Evolutionary conservation across 2,329 filamentous ascomycete genomes (phyloP).

Genomic region (Zasmidium angulare): DNA sequence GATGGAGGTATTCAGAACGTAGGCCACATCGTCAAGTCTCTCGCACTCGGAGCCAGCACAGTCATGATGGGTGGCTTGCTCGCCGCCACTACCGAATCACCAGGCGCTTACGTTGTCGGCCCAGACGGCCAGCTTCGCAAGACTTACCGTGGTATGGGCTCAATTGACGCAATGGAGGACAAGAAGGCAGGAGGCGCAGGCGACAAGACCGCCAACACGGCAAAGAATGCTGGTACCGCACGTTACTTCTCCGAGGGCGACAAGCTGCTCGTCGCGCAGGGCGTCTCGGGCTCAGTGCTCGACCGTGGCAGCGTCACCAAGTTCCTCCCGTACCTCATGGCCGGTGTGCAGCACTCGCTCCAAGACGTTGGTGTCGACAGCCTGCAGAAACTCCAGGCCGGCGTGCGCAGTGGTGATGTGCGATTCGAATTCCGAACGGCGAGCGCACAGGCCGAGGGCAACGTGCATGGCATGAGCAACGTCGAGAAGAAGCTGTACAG

Average conservation of each 20-base stretch:
- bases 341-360: constrained; percentile 94
- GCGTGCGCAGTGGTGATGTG: constrained; percentile 71
- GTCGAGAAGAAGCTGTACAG: constrained; percentile 98
- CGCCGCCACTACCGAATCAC: constrained; percentile 95
- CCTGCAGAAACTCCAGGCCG: constrained; percentile 71
- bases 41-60: constrained; percentile 88
- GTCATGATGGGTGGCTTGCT: constrained; percentile 99
- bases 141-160: constrained; percentile 98
- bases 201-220: constrained; percentile 75
- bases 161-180: constrained; percentile 99
- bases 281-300: constrained; percentile 83
- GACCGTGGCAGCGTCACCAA: constrained; percentile 84
- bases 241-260: constrained; percentile 98
- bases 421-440: constrained; percentile 93
- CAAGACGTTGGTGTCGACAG: constrained; percentile 91
- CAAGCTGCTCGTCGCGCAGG: constrained; percentile 90
- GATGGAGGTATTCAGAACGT: constrained; percentile 98
- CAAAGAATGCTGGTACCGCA: constrained; percentile 95
- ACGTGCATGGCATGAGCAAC: constrained; percentile 93
- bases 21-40: constrained; percentile 97
- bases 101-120: constrained; percentile 93
- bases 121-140: constrained; percentile 97
- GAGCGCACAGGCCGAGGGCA: constrained; percentile 93
- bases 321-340: constrained; percentile 93
- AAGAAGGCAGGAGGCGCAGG: constrained; percentile 89